These are phyloP conservation scores for Xylaria longipes DNA, from an alignment of 495 filamentous ascomycete genomes.

Conservation along the genomic window DNA sequence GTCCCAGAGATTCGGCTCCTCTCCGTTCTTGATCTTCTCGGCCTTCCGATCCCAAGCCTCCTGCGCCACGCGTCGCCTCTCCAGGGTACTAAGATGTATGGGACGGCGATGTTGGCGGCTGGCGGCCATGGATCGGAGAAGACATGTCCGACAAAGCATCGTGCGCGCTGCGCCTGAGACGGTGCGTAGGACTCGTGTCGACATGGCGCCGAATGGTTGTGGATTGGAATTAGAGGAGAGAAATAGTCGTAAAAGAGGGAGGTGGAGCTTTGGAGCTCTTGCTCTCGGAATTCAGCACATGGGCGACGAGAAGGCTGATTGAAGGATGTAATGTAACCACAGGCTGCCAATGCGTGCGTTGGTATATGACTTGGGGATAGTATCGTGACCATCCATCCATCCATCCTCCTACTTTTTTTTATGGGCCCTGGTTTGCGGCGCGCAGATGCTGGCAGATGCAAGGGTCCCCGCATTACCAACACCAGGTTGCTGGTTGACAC, in stretches of 20 bases:
- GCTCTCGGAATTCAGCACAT: background rate
- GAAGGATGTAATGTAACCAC: background rate
- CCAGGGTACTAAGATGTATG: slow-evolving; percentile 47
- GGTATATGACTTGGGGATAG: background rate
- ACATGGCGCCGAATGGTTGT: slow-evolving; percentile 20
- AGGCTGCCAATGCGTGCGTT: background rate
- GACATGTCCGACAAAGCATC: slow-evolving; percentile 36
- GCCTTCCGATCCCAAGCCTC: slow-evolving; percentile 64
- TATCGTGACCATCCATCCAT: background rate
- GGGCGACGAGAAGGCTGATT: background rate
- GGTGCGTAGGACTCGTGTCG: slow-evolving; percentile 8
- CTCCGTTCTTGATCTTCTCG: slow-evolving; percentile 63
- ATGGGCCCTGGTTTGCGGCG: background rate
- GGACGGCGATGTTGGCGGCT: slow-evolving; percentile 25
- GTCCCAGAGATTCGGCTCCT: slow-evolving; percentile 67
- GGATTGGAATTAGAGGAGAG: background rate
- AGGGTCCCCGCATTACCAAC: background rate
- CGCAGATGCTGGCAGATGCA: background rate
- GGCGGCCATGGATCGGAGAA: slow-evolving; percentile 29
- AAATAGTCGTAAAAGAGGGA: background rate
- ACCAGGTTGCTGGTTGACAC: background rate
- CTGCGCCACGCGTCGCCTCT: slow-evolving; percentile 61
- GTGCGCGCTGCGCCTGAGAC: slow-evolving; percentile 19
- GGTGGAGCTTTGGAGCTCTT: slow-evolving; percentile 19
- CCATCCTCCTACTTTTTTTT: slow-evolving; percentile 7